A percentile compares a stretch with the other conserved stretches of the same genome.
phyloP scores from a whole-genome alignment of 2,329 filamentous ascomycete genomes.

The Dactylellina drechsleri region DNA sequence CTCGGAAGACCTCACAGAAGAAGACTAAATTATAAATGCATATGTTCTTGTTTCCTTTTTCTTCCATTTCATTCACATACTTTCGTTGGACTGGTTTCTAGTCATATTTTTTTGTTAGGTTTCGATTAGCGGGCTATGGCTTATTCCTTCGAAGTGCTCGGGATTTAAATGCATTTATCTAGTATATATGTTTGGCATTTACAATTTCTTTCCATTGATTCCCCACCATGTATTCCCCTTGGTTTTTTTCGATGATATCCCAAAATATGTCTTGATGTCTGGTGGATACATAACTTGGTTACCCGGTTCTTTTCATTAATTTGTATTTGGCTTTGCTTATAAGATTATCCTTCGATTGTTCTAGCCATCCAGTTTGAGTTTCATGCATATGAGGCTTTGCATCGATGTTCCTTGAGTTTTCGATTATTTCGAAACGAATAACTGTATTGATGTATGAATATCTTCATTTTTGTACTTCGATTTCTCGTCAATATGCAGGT shows the following conservation, averaged over 20 bases:
- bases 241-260: conserved; percentile 49
- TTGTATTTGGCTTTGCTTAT: background rate
- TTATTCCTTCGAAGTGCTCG: conserved; percentile 49
- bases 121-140: conserved; percentile 56
- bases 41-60: conserved; percentile 32
- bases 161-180: conserved; percentile 47
- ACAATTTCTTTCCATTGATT: conserved; percentile 42
- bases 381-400: background rate
- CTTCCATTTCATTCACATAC: conserved; percentile 42
- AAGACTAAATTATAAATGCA: conserved; percentile 55
- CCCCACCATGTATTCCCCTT: conserved; percentile 44
- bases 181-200: conserved; percentile 45
- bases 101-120: conserved; percentile 52
- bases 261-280: conserved; percentile 42
- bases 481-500: background rate
- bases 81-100: conserved; percentile 45
- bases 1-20: conserved; percentile 58
- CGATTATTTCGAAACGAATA: background rate
- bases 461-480: background rate
- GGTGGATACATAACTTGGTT: conserved; percentile 29
- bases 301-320: conserved; percentile 7
- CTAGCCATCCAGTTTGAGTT: no score
- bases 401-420: background rate
- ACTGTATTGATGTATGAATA: conserved; percentile 1
- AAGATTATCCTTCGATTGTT: background rate